Evolutionary conservation across 1,284 basidiomycete genomes (phyloP).

Genomic region (Termitomyces sp.): DNA sequence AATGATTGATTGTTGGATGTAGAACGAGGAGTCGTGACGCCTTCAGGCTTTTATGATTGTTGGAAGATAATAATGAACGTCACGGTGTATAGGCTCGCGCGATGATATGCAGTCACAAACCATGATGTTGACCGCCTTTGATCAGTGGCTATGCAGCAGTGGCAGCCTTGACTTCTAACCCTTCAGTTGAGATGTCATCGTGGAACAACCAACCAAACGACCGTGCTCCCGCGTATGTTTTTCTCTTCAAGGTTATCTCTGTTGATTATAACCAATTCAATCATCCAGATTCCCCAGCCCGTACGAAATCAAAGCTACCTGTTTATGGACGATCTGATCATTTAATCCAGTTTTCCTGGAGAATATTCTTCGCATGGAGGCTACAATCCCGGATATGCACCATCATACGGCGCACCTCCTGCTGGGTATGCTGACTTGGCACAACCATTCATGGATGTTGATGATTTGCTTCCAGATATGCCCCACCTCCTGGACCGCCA

Average conservation of each 20-base stretch:
- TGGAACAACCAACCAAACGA: constrained; percentile 23
- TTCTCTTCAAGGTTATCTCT: neutral
- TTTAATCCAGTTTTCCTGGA: constrained; percentile 10
- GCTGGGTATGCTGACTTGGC: constrained; percentile 20
- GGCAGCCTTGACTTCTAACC: neutral
- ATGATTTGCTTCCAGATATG: constrained; percentile 22
- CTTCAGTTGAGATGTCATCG: constrained; percentile 11
- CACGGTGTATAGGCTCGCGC: too few relatives aligned
- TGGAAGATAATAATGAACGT: too few relatives aligned
- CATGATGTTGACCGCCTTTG: too few relatives aligned
- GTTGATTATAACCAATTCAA: constrained; percentile 13
- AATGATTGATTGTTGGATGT: too few relatives aligned
- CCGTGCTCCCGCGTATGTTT: constrained; percentile 17
- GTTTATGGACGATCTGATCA: neutral
- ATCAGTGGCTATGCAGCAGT: constrained; percentile 1
- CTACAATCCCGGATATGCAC: constrained; percentile 30
- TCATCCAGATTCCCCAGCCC: constrained; percentile 20
- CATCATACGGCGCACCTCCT: constrained; percentile 25
- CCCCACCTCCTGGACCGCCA: constrained; percentile 28
- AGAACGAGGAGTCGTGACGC: too few relatives aligned
- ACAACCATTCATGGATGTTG: constrained; percentile 12
- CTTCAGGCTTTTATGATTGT: too few relatives aligned
- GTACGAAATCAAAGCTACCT: neutral
- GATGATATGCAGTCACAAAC: too few relatives aligned
- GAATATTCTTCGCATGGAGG: constrained; percentile 22